A percentile compares a stretch with the other conserved stretches of the same genome.
These are phyloP conservation scores for Vaccinium darrowii DNA, from an alignment of 148 eudicot genomes.

Conservation along the genomic window DNA sequence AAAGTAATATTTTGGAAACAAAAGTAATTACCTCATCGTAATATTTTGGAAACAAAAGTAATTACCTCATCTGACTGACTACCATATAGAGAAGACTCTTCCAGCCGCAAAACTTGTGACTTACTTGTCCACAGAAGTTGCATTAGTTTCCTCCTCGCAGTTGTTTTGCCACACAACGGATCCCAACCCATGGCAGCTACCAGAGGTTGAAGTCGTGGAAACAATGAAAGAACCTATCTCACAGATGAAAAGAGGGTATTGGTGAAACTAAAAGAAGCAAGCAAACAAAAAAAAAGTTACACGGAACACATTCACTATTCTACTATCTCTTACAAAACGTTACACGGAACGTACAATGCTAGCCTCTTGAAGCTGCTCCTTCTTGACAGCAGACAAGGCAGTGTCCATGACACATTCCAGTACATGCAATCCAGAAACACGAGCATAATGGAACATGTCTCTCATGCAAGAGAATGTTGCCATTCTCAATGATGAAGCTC, in stretches of 20 bases:
- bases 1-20: not conserved
- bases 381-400: conserved; percentile 69
- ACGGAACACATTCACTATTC: conserved; percentile 2
- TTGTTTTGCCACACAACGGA: conserved; percentile 79
- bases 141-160: conserved; percentile 75
- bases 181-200: conserved; percentile 98
- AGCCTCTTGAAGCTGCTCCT: conserved; percentile 76
- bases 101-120: conserved; percentile 69
- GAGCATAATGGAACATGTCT: conserved; percentile 88
- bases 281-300: conserved; percentile 11
- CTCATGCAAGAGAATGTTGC: conserved; percentile 60
- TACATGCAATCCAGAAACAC: conserved; percentile 82
- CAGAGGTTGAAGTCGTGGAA: conserved; percentile 93
- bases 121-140: conserved; percentile 88
- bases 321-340: conserved; percentile 10
- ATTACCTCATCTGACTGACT: conserved; percentile 76
- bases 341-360: conserved; percentile 55
- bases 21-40: conserved; percentile 59
- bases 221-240: conserved; percentile 69
- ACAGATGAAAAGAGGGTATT: conserved; percentile 19
- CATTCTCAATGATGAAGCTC: conserved; percentile 35
- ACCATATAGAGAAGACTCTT: conserved; percentile 66
- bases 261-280: conserved; percentile 7
- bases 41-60: conserved; percentile 15
- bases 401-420: conserved; percentile 80